These are phyloP conservation scores for Pseudonitzschia pungens DNA, from an alignment of 108 stramenopile species.

Conservation along the genomic window DNA sequence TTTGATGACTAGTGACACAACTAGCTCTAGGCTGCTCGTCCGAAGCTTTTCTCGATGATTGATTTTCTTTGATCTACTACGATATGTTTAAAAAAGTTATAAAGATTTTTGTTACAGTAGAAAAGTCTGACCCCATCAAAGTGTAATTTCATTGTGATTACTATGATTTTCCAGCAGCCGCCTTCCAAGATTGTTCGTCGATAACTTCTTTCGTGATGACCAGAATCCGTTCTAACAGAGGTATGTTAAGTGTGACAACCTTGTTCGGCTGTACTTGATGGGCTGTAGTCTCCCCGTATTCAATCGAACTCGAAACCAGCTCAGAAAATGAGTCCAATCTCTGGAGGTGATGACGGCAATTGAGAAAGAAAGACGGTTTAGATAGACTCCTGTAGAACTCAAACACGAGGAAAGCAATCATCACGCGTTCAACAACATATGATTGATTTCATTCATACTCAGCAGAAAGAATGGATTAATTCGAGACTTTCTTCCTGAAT, in stretches of 20 bases:
- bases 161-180: constrained; percentile 26
- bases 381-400: background rate
- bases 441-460: background rate
- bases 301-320: constrained; percentile 68
- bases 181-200: constrained; percentile 52
- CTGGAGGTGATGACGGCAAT: constrained; percentile 22
- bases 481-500: background rate
- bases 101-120: constrained; percentile 2
- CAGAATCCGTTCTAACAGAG: constrained; percentile 61
- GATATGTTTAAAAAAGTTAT: background rate
- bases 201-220: constrained; percentile 53
- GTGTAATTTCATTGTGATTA: background rate
- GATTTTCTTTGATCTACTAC: background rate
- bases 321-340: constrained; percentile 74
- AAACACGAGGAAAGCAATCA: background rate
- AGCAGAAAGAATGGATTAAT: background rate
- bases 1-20: background rate
- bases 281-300: constrained; percentile 77
- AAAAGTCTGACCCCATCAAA: background rate
- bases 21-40: background rate
- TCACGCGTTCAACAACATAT: background rate
- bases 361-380: background rate
- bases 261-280: constrained; percentile 59
- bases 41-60: background rate
- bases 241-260: constrained; percentile 47